Evolutionary conservation across 257 asterid species (phyloP), one percentile per base, ranked within the genome.

Genomic region (Echites panduratus): DNA sequence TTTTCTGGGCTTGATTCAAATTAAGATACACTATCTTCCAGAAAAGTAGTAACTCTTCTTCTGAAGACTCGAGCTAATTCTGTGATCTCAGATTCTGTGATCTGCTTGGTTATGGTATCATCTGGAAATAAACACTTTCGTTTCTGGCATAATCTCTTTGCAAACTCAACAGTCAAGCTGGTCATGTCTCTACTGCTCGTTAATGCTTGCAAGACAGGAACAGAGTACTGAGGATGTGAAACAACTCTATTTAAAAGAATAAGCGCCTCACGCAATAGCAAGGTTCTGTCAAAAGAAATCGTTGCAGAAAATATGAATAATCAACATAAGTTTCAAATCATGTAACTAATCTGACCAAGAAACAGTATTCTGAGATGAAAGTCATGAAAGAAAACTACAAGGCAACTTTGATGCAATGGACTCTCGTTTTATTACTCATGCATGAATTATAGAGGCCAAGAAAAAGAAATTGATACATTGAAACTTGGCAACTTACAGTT

Each of bases 251-350:
- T 94, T 82, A 94, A 76, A 62, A 94, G 85, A 70, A 94, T 94
- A n/a, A 94, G 93, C 7, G 94, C 89, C 86, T 94, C 97, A 9
- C 99, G 87, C 24, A 89, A 75, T 5, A 91, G 84, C 86, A 91
- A 82, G 74, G 84, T 80, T 79, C 99, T 94, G 95, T 74, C 61
- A 24, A 38, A 14, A 19, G 40, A 43, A 54, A 78, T 32, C 40
- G 29, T 12, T 40, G 14, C 74, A 59, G 43, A n/a, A 11, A 32
- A 71, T 20, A 32, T 52, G 53, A 12, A 6, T 35, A 29, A 32
- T 53, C 29, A 14, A 57, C 64, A 8, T 2, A 64, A 7, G 27
- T 35, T 32, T 63, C 26, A 63, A 63, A 35, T 2, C 24, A 62
- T 35, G 9, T 35, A 13, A 16, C 12, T 13, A 16, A 62, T 62